Evolutionary conservation across 176 grass and related monocot genomes (phyloP).

Genomic region (Oryza australiensis): DNA sequence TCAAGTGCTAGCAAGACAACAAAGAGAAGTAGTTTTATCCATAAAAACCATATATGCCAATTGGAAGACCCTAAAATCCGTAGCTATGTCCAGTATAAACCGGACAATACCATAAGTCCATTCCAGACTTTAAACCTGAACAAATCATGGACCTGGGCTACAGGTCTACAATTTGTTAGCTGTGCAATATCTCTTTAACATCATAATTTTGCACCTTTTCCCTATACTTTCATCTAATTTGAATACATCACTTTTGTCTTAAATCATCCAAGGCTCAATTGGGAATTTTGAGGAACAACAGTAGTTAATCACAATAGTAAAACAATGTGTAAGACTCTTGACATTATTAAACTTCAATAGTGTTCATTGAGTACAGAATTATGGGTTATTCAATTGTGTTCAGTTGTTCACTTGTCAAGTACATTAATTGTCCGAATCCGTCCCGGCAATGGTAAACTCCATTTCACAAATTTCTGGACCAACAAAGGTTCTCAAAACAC

Average conservation of each 20-base stretch:
- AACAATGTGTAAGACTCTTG: constrained; percentile 4
- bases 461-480: constrained; percentile 27
- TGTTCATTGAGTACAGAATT: not conserved
- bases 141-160: not conserved
- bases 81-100: not conserved
- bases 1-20: not conserved
- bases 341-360: constrained; percentile 5
- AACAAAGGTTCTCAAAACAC: not conserved
- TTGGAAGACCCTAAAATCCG: not conserved
- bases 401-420: not conserved
- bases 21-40: not conserved
- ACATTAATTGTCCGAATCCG: not conserved
- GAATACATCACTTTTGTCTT: not conserved
- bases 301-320: not conserved
- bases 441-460: not conserved
- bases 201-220: not conserved
- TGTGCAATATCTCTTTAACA: not conserved
- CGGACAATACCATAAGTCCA: constrained; percentile 11
- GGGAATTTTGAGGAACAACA: not conserved
- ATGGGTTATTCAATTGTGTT: not conserved
- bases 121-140: not conserved
- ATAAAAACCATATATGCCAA: not conserved
- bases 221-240: not conserved
- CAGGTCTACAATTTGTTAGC: not conserved
- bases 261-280: not conserved